These are phyloP conservation scores for Colletotrichum phormii DNA, from an alignment of 2,329 filamentous ascomycete species.

Conservation along the genomic window DNA sequence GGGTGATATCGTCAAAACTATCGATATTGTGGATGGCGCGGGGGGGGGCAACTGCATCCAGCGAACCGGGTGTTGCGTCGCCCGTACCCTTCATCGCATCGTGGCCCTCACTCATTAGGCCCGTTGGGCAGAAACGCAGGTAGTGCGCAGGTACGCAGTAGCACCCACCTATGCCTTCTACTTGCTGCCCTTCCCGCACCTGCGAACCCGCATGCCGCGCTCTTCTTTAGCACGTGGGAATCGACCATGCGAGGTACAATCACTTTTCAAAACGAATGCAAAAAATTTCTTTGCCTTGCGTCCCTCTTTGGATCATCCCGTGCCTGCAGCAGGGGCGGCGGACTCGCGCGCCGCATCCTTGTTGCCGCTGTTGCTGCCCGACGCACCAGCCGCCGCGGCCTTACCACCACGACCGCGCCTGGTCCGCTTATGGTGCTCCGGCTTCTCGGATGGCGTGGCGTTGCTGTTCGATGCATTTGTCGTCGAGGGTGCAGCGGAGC, in stretches of 20 bases:
- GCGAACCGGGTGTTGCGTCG: background rate
- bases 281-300: background rate
- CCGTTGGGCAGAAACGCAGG: conserved; percentile 13
- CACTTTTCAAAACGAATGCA: background rate
- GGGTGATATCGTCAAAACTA: background rate
- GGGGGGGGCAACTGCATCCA: background rate
- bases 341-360: conserved; percentile 1
- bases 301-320: conserved; percentile 21
- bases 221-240: background rate
- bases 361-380: conserved; percentile 21
- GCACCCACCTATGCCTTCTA: background rate
- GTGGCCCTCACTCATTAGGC: background rate
- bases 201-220: background rate
- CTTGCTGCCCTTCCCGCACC: background rate
- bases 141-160: background rate
- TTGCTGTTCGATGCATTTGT: conserved; percentile 5
- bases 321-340: conserved; percentile 24
- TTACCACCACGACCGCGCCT: conserved; percentile 42
- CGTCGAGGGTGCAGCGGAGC: conserved; percentile 10
- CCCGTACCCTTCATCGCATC: background rate
- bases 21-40: background rate
- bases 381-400: conserved; percentile 26
- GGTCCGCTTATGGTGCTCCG: conserved; percentile 39
- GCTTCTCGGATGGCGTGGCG: conserved; percentile 35
- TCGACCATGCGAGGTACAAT: background rate